Percentiles rank a stretch among this genome's conserved stretches.
phyloP scores from a whole-genome alignment of 495 filamentous ascomycete genomes.

The Lichenothelia convexa region DNA sequence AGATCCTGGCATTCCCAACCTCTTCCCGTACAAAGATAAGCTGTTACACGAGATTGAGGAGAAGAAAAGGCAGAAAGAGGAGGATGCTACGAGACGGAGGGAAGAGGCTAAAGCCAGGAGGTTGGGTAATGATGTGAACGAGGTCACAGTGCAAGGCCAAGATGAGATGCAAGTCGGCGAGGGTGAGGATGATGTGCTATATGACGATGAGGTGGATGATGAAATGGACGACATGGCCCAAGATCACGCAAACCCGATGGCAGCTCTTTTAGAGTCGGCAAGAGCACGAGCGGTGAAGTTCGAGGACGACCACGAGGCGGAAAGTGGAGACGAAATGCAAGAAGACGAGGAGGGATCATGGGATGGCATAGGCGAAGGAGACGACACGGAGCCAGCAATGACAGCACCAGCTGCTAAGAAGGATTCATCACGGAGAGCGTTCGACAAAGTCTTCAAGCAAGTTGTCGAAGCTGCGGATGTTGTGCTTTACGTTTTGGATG shows the following conservation, averaged over 20 bases:
- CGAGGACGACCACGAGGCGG: constrained; percentile 34
- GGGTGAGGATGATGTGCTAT: constrained; percentile 20
- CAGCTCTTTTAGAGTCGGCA: constrained; percentile 81
- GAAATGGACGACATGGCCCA: constrained; percentile 27
- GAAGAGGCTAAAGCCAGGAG: constrained; percentile 54
- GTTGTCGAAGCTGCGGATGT: constrained; percentile 84
- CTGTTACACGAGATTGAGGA: constrained; percentile 89
- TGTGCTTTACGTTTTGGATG: constrained; percentile 85
- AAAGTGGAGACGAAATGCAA: constrained; percentile 28
- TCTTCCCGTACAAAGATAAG: constrained; percentile 96
- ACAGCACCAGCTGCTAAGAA: constrained; percentile 26
- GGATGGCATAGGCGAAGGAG: constrained; percentile 18
- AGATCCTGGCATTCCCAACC: constrained; percentile 89
- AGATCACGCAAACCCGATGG: constrained; percentile 69
- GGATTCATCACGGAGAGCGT: constrained; percentile 65
- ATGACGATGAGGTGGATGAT: constrained; percentile 30
- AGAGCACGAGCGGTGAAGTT: constrained; percentile 70
- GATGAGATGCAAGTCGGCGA: constrained; percentile 18
- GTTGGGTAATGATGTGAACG: constrained; percentile 21
- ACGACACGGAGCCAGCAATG: constrained; percentile 12
- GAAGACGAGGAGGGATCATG: constrained; percentile 29
- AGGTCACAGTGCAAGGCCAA: constrained; percentile 23
- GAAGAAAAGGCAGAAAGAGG: constrained; percentile 55
- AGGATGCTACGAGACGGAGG: constrained; percentile 49
- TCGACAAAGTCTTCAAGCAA: constrained; percentile 90